Base-by-base conservation (phyloP, 2,329 filamentous ascomycete species). In the Fusarium sp. region DNA sequence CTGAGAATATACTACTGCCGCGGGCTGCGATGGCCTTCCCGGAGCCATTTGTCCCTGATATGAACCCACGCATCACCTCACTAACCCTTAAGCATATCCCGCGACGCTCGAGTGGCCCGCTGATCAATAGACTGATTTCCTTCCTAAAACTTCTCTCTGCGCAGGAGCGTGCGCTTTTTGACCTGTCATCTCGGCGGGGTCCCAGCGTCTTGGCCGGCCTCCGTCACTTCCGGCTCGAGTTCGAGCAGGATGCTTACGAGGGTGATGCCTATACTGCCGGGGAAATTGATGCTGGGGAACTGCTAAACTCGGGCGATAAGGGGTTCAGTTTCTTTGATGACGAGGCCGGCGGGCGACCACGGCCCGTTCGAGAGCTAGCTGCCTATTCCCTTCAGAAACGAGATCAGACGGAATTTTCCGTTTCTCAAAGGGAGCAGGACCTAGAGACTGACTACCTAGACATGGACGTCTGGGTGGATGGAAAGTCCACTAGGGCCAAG, bases 71-170 rank as follows among this genome's bases (percentile, higher is more conserved):
- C 8, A 78, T 92, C 28, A 79, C 78, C 17, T 87, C 85, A 2
- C 75, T 92, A 30, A 88, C 87, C 8, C 79, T 92, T 28, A 89
- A 88, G 0, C 80, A 84, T 34, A 83, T 91, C 7, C 90, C 90
- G 1, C 84, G 87, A 13, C 84, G 84, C 30, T 90, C 89, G 2
- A 82, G 79, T 9, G 89, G 89, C 1, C 84, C 84, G 10, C 67
- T 90, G 20, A 84, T 88, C 38, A 75, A 82, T n/a, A 83, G 79
- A n/a, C 78, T 92, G 9, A 78, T 83, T 3, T 62, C 72, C 0
- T 89, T 91, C 51, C 70, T 91, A 17, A 81, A 80, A 18, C 79
- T 85, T 1, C 82, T 85, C 3, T 84, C 86, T 2, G 41, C 77
- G 4, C 90, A 91, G 72, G 89, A 90, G 73, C 78, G 81, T 8